Base-by-base conservation (phyloP, 257 asterid genomes). In the Striga asiatica region DNA sequence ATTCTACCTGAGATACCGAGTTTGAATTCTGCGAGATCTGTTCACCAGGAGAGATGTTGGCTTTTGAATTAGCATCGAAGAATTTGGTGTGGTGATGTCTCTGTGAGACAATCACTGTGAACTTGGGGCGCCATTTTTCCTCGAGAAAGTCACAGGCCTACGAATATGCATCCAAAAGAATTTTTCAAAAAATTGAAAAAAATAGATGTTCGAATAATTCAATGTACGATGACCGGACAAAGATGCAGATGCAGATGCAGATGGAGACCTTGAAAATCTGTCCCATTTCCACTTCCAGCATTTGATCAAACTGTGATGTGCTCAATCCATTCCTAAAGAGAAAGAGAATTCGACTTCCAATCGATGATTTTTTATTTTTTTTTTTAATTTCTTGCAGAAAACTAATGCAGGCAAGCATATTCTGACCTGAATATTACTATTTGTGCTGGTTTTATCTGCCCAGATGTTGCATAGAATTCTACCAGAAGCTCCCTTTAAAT, bases 11-110 rank as follows among this genome's bases (percentile, higher is more conserved):
- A 14, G 28, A 21, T 22, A n/a, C n/a, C 1, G 13, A 6, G 34
- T 13, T 9, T 25, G 52, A 13, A 34, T 37, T 14, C 48, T 1
- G 14, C 3, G 23, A 46, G 18, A 34, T 27, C 54, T 46, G 53
- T 52, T 62, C 18, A 66, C 84, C 84, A 27, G 81, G 79, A 50
- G 66, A 63, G 54, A 71, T 45, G 54, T 78, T 72, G 17, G 62
- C 58, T 22, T 53, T 55, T 54, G 56, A 53, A 38, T 23, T 59
- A 42, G 77, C 35, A 16, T 66, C 69, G 53, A 78, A 66, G 61
- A 74, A 69, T 66, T 74, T 78, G 2, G 76, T 74, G 73, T 74
- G 84, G 11, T 74, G 84, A 14, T 64, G 66, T 68, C 80, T 78
- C 31, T 71, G 78, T 37, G 84, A 65, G 12, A 72, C 70, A 34